phyloP scores from a whole-genome alignment of 495 filamentous ascomycete species.

The Melanomma pulvis-pyrius region DNA sequence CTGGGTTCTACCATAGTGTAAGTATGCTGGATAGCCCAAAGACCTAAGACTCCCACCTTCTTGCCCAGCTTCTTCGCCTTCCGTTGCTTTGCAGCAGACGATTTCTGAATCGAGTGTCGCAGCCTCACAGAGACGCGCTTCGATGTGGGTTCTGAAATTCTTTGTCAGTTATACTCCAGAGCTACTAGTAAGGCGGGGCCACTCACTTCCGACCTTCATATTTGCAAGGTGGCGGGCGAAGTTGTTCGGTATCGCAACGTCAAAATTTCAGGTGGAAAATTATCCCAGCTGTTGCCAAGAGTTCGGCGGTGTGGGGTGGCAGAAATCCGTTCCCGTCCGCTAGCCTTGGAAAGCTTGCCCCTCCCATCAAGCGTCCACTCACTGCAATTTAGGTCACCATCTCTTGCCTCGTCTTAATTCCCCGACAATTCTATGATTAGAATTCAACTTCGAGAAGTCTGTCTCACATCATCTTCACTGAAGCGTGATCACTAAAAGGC shows the following conservation, averaged over 20 bases:
- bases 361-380: no score
- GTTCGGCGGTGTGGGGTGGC: slow-evolving; percentile 1
- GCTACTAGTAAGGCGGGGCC: background rate
- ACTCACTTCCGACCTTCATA: slow-evolving; percentile 42
- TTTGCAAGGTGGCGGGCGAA: background rate
- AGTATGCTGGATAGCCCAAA: background rate
- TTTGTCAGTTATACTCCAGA: background rate
- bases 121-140: slow-evolving; percentile 88
- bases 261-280: slow-evolving; percentile 1
- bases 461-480: no score
- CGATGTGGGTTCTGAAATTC: slow-evolving; percentile 76
- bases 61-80: slow-evolving; percentile 87
- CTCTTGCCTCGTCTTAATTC: no score
- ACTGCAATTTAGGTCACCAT: no score
- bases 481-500: no score
- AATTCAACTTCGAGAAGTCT: no score
- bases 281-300: background rate
- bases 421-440: no score
- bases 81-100: slow-evolving; percentile 83
- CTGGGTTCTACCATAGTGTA: slow-evolving; percentile 65
- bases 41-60: slow-evolving; percentile 53
- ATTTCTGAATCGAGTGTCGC: slow-evolving; percentile 95
- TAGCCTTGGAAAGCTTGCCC: background rate
- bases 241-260: slow-evolving; percentile 2
- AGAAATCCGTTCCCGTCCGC: background rate